These are phyloP conservation scores for Edaphochlamys debaryana DNA, from an alignment of 139 green algal species.

Conservation along the genomic window DNA sequence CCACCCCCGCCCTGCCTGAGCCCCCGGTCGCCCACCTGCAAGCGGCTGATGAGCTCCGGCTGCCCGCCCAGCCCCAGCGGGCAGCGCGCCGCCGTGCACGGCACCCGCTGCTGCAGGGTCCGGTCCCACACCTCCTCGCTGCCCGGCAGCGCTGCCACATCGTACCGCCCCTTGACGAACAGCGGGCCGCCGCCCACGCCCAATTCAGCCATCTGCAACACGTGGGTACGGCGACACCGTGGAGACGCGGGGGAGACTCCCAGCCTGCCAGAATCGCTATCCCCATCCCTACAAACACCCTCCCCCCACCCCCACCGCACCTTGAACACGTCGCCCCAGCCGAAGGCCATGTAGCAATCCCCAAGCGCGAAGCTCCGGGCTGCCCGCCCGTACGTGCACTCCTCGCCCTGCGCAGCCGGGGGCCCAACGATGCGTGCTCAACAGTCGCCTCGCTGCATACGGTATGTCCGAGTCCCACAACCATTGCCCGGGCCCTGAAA, in stretches of 20 bases:
- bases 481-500: too few relatives aligned
- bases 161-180: conserved; percentile 4
- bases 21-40: neutral
- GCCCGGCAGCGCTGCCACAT: conserved; percentile 8
- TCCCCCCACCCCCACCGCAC: neutral
- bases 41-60: neutral
- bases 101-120: neutral
- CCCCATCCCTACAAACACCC: too few relatives aligned
- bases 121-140: conserved; percentile 7
- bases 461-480: too few relatives aligned
- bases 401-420: neutral
- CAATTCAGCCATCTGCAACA: conserved; percentile 5
- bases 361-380: conserved; percentile 7
- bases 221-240: too few relatives aligned
- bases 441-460: too few relatives aligned
- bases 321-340: conserved; percentile 41
- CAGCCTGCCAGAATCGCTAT: too few relatives aligned
- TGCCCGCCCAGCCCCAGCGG: neutral
- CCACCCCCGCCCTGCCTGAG: neutral
- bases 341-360: conserved; percentile 31
- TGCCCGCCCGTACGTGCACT: neutral
- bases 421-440: neutral
- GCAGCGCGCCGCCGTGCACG: conserved; percentile 1
- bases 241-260: too few relatives aligned
- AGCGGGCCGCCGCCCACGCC: neutral